phyloP scores from a whole-genome alignment of 2,329 filamentous ascomycete genomes.

The Fusarium sp. region DNA sequence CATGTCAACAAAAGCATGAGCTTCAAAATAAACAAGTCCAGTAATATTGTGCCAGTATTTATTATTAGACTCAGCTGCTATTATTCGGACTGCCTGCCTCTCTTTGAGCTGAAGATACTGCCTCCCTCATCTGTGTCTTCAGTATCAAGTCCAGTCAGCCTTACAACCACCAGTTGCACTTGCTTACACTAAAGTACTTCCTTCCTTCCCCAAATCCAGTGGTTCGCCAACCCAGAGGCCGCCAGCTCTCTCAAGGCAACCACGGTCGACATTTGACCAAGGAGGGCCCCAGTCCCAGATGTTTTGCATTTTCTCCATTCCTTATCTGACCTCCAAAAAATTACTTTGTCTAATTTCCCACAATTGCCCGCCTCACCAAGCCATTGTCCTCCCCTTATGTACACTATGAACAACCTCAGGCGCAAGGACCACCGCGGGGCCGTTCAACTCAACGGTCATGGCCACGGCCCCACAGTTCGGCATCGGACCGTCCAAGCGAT shows the following conservation, averaged over 20 bases:
- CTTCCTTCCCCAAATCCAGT: not conserved
- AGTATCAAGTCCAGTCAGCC: not conserved
- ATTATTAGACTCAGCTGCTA: not conserved
- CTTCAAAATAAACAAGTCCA: not conserved
- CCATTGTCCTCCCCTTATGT: not conserved
- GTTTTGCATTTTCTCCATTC: slow-evolving; percentile 15
- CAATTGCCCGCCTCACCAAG: slow-evolving; percentile 23
- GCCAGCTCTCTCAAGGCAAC: slow-evolving; percentile 9
- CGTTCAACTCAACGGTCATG: not conserved
- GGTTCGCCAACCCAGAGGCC: slow-evolving; percentile 22
- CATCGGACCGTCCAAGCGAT: slow-evolving; percentile 15
- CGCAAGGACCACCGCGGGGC: slow-evolving; percentile 17
- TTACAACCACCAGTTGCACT: not conserved
- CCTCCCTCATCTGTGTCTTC: not conserved
- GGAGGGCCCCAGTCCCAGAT: slow-evolving; percentile 8
- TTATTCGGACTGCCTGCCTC: not conserved
- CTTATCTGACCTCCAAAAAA: not conserved
- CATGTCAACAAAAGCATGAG: not conserved
- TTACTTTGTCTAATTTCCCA: not conserved
- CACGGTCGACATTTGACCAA: slow-evolving; percentile 3
- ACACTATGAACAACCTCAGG: slow-evolving; percentile 17
- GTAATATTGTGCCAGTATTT: not conserved
- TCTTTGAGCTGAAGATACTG: not conserved
- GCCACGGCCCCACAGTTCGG: slow-evolving; percentile 29
- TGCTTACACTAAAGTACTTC: not conserved